Percentiles rank a stretch among this genome's conserved stretches.
phyloP scores from a whole-genome alignment of 805 yeast species.

The Kazachstania martiniae region DNA sequence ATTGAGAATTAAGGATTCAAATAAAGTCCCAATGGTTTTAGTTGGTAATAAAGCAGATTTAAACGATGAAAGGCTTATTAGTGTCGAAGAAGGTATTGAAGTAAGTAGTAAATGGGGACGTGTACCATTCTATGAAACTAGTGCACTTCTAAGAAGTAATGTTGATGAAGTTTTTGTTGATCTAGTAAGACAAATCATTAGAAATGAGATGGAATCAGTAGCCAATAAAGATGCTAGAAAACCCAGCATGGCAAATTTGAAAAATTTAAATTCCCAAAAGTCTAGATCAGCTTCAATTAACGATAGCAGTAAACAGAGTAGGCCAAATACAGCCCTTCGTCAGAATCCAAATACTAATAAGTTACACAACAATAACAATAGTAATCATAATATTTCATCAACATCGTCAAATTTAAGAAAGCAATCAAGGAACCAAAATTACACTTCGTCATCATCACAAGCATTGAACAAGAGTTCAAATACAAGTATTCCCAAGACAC shows the following conservation, averaged over 20 bases:
- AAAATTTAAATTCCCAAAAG: no score
- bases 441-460: no score
- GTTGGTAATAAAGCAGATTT: slow-evolving; percentile 89
- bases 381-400: background rate
- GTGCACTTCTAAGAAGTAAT: slow-evolving; percentile 83
- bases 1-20: slow-evolving; percentile 66
- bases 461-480: no score
- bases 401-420: no score
- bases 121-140: slow-evolving; percentile 86
- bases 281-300: slow-evolving; percentile 1
- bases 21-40: slow-evolving; percentile 73
- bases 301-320: background rate
- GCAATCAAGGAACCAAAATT: no score
- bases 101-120: slow-evolving; percentile 80
- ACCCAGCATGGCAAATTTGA: slow-evolving; percentile 3
- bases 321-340: background rate
- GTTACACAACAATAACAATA: slow-evolving; percentile 1
- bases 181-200: slow-evolving; percentile 73
- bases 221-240: slow-evolving; percentile 7
- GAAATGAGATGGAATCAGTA: slow-evolving; percentile 25
- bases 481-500: no score
- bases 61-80: slow-evolving; percentile 58
- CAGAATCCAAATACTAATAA: background rate
- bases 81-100: slow-evolving; percentile 72
- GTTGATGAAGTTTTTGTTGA: slow-evolving; percentile 87